Evolutionary conservation across 352 stramenopile species (phyloP).

Genomic region (Phytophthora fragariae): DNA sequence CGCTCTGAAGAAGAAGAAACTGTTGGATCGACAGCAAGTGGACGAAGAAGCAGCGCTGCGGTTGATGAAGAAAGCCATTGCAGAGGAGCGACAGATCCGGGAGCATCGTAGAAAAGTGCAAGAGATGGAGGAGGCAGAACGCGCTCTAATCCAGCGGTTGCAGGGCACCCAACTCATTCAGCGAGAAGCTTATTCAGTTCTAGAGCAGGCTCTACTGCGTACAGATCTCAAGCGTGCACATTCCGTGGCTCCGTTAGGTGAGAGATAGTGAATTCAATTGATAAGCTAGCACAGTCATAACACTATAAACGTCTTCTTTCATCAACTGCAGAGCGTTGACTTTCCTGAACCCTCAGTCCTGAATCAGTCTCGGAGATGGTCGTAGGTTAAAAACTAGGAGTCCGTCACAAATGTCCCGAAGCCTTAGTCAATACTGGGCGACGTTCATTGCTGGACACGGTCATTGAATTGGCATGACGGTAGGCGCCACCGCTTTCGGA

Average conservation of each 20-base stretch:
- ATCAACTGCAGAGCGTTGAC: too few relatives aligned
- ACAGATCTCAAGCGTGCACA: conserved; percentile 44
- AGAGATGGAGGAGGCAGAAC: conserved; percentile 75
- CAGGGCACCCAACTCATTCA: conserved; percentile 80
- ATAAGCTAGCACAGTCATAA: background rate
- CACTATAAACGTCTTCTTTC: too few relatives aligned
- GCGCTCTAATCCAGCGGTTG: conserved; percentile 66
- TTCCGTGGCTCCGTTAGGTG: conserved; percentile 31
- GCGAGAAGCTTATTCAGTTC: conserved; percentile 72
- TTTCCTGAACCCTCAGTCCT: too few relatives aligned
- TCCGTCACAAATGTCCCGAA: too few relatives aligned
- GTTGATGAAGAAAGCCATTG: conserved; percentile 70
- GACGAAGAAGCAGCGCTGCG: conserved; percentile 57
- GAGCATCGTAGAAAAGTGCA: conserved; percentile 63
- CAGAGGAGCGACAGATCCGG: conserved; percentile 66
- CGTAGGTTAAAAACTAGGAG: too few relatives aligned
- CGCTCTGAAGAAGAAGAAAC: conserved; percentile 59
- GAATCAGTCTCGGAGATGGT: too few relatives aligned
- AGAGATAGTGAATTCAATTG: conserved; percentile 15
- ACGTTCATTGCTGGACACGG: too few relatives aligned
- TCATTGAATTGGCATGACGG: background rate
- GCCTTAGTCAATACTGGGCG: too few relatives aligned
- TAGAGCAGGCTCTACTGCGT: conserved; percentile 72
- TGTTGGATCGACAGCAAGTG: conserved; percentile 51
- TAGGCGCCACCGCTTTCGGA: background rate